Percentiles rank a stretch among this genome's conserved stretches.
phyloP scores from a whole-genome alignment of 2,329 filamentous ascomycete genomes.

The Clarireedia monteithiana region DNA sequence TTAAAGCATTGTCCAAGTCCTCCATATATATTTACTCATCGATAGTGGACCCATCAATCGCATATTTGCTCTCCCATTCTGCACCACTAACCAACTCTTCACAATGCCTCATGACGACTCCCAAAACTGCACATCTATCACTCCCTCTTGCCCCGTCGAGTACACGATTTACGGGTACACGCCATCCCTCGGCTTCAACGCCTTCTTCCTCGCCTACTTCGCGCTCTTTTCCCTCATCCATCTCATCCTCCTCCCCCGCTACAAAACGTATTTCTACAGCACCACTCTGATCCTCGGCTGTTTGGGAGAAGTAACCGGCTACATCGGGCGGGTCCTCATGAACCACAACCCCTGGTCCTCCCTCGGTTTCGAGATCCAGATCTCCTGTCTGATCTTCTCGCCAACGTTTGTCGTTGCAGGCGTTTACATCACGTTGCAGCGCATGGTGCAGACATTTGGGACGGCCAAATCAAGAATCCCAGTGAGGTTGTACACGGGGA shows the following conservation, averaged over 20 bases:
- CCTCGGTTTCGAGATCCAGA: slow-evolving; percentile 40
- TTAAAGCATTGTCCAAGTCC: too few relatives aligned
- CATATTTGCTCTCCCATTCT: background rate
- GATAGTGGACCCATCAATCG: background rate
- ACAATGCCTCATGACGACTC: slow-evolving; percentile 16
- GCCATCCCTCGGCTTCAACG: slow-evolving; percentile 45
- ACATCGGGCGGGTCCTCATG: slow-evolving; percentile 45
- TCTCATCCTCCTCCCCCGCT: slow-evolving; percentile 36
- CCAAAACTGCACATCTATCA: slow-evolving; percentile 19
- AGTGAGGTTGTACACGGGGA: slow-evolving; percentile 38
- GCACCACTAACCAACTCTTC: background rate
- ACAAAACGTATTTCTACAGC: slow-evolving; percentile 46
- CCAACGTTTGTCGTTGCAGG: slow-evolving; percentile 49
- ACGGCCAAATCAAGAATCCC: slow-evolving; percentile 22
- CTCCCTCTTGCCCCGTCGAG: slow-evolving; percentile 27
- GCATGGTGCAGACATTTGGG: slow-evolving; percentile 17
- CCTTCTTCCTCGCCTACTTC: slow-evolving; percentile 46
- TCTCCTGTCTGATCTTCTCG: slow-evolving; percentile 25
- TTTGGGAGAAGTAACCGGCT: slow-evolving; percentile 47
- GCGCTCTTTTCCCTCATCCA: slow-evolving; percentile 37
- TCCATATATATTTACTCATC: too few relatives aligned
- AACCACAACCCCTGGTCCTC: slow-evolving; percentile 43
- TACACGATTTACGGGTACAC: slow-evolving; percentile 39
- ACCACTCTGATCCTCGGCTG: slow-evolving; percentile 37
- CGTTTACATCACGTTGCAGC: slow-evolving; percentile 51